Base-by-base conservation (phyloP, 352 stramenopile species). In the Phytophthora citrophthora region DNA sequence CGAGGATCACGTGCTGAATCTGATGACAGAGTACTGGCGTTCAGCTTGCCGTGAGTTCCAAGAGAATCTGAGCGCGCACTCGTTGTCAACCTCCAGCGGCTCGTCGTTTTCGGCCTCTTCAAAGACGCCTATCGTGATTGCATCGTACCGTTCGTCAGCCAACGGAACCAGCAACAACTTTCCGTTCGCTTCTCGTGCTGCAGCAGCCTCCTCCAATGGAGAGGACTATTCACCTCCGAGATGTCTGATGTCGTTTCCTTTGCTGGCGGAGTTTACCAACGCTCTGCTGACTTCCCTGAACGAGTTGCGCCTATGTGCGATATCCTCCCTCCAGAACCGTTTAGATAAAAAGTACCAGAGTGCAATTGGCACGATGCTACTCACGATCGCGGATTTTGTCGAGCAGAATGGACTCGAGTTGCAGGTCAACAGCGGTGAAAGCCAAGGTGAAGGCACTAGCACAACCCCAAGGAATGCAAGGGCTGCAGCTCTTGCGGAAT, bases 251-350 rank as follows among this genome's bases (percentile, higher is more conserved):
- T 83, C 87, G 23, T 96, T 94, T 60, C 89, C 89, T n/a, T 70
- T 94, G 29, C 50, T 95, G 41, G 89, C 88, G 0, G 85, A 94
- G 58, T 89, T 94, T 43, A 95, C 83, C 3, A 97, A 97, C 71
- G 78, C 81, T 2, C 18, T 97, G 23, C 57, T 97, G 2, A 66
- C 76, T 20, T 93, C 84, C 7, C 82, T 96, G 20, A 97, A 97
- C 44, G 84, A 96, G 43, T 70, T 97, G n/a, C 81, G 88, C 11
- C 62, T 93, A 38, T 94, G 86, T 54, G 76, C 79, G 23, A 89
- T 94, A 31, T 54, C 64, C 8, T 93, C 86, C 9, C 56, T 94
- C 24, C 71, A 85, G 52, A 78, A 68, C 38, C 83, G 82, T 24
- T 61, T 93, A 8, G 53, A 70, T 6, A 83, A 81, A 57, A 80